Conservation (phyloP, 257 asterid genomes). For the Cruciata laevipes region DNA sequence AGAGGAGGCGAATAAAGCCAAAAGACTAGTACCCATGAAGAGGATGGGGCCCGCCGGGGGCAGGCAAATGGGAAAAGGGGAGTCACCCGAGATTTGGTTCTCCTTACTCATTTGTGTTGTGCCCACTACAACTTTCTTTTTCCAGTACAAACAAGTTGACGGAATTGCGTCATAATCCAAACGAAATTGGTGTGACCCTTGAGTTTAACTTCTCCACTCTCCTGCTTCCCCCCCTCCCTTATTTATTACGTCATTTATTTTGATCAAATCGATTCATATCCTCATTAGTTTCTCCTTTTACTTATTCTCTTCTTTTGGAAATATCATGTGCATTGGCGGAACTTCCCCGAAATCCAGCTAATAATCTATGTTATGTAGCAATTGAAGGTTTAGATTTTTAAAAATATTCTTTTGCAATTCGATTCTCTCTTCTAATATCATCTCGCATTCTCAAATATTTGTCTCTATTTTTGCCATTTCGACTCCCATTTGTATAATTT, state of each 20-base stretch:
- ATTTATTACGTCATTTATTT: not conserved
- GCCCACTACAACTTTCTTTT: not conserved
- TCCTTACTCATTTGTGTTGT: not conserved
- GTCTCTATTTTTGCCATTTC: no score
- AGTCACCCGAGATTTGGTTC: not conserved
- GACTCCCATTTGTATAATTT: no score
- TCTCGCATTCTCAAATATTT: no score
- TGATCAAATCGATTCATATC: no score
- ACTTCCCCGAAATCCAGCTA: no score
- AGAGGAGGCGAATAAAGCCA: not conserved
- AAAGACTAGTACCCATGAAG: not conserved
- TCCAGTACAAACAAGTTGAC: conserved; percentile 1
- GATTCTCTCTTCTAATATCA: no score
- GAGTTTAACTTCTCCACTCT: not conserved
- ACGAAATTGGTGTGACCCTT: not conserved
- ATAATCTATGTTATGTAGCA: no score
- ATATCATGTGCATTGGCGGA: no score
- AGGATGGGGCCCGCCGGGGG: not conserved
- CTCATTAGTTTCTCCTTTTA: not conserved
- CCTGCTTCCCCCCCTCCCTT: not conserved
- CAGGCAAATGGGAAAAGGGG: not conserved
- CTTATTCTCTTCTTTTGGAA: no score
- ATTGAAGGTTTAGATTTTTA: no score
- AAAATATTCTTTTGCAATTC: no score
- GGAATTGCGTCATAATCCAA: not conserved